Percentiles rank a stretch among this genome's conserved stretches.
Evolutionary conservation across 805 yeast genomes (phyloP).

Genomic region (Nakazawaea wyomingensis): DNA sequence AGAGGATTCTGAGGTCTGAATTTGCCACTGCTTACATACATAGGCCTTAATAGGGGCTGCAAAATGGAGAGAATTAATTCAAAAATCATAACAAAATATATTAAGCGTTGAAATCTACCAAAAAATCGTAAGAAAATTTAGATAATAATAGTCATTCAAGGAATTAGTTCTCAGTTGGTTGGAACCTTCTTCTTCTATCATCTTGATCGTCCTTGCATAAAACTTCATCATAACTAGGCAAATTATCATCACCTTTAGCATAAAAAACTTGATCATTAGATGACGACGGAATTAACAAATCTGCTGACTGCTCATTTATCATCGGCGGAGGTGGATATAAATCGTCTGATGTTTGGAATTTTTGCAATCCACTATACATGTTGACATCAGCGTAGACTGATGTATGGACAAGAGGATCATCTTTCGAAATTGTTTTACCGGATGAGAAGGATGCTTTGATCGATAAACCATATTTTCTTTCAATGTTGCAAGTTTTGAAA

Average conservation of each 20-base stretch:
- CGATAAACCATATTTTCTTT: slow-evolving; percentile 36
- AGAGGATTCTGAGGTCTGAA: too few species aligned
- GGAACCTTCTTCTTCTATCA: slow-evolving; percentile 14
- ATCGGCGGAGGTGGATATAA: neutral
- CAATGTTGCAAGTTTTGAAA: slow-evolving; percentile 52
- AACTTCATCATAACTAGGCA: slow-evolving; percentile 16
- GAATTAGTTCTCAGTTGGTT: slow-evolving; percentile 16
- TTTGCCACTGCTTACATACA: too few species aligned
- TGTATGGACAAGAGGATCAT: slow-evolving; percentile 10
- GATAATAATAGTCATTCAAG: neutral
- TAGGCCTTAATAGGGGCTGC: too few species aligned
- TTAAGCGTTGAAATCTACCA: neutral
- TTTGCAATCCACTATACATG: slow-evolving; percentile 20
- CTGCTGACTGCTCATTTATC: slow-evolving; percentile 5
- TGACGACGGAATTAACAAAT: neutral
- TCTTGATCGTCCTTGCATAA: slow-evolving; percentile 15
- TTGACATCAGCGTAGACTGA: slow-evolving; percentile 16
- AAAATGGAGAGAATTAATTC: too few species aligned
- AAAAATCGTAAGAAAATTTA: neutral
- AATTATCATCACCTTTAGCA: slow-evolving; percentile 4
- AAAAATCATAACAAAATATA: neutral
- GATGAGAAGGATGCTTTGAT: slow-evolving; percentile 28
- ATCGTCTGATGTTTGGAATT: neutral
- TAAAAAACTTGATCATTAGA: neutral
- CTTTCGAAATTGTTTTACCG: slow-evolving; percentile 4